A percentile compares a stretch with the other conserved stretches of the same genome.
These are phyloP conservation scores for Boletus subcaerulescens DNA, from an alignment of 768 basidiomycete species.

Conservation along the genomic window DNA sequence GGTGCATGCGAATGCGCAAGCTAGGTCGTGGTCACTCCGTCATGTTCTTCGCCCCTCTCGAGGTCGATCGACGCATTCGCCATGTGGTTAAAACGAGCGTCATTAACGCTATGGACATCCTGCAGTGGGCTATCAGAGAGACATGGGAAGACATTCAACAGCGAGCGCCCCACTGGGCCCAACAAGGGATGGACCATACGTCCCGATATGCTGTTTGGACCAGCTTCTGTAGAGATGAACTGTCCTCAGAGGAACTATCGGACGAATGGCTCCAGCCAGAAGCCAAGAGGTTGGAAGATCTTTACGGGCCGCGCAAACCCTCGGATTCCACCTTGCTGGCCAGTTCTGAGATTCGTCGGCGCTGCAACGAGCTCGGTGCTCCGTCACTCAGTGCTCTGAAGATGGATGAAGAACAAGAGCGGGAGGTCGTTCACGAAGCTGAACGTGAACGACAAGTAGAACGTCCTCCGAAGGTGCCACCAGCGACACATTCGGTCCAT, in stretches of 20 bases:
- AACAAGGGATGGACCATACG: conserved; percentile 40
- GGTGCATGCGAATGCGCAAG: conserved; percentile 55
- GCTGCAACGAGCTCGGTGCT: conserved; percentile 8
- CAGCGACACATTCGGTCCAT: conserved; percentile 24
- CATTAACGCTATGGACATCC: conserved; percentile 32
- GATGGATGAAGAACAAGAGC: conserved; percentile 37
- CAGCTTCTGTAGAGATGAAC: conserved; percentile 6
- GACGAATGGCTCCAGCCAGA: conserved; percentile 40
- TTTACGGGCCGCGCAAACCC: not conserved
- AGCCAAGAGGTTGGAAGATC: conserved; percentile 35
- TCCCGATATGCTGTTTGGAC: conserved; percentile 26
- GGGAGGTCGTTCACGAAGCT: conserved; percentile 45
- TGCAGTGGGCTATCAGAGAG: conserved; percentile 45
- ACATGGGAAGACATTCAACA: conserved; percentile 42
- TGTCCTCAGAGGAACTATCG: conserved; percentile 9
- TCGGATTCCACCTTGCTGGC: not conserved
- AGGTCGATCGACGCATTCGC: conserved; percentile 41
- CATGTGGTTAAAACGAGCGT: conserved; percentile 9
- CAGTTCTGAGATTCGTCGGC: not conserved
- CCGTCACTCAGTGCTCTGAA: not conserved
- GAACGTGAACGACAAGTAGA: conserved; percentile 41
- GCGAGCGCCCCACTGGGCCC: conserved; percentile 41
- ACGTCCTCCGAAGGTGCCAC: conserved; percentile 30
- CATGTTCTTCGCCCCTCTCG: conserved; percentile 48
- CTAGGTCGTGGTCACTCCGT: conserved; percentile 47